phyloP scores from a whole-genome alignment of 2,329 filamentous ascomycete genomes.

The Macroventuria anomochaeta region DNA sequence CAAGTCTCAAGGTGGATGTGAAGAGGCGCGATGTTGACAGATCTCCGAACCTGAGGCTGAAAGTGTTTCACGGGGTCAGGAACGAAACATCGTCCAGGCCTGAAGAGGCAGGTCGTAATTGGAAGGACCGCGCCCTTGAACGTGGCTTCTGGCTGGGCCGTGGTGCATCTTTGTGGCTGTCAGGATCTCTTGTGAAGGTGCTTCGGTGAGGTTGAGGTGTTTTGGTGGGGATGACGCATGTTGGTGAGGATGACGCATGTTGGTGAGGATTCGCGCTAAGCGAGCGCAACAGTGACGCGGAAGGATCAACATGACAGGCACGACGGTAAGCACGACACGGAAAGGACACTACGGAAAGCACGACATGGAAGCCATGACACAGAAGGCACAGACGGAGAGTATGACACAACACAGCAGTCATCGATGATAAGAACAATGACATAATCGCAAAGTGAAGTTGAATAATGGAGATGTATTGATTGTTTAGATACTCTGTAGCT shows the following conservation, averaged over 20 bases:
- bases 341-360: background rate
- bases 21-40: background rate
- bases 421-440: background rate
- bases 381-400: background rate
- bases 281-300: background rate
- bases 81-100: slow-evolving; percentile 12
- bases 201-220: background rate
- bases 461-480: background rate
- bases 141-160: slow-evolving; percentile 1
- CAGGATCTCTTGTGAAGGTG: background rate
- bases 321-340: background rate
- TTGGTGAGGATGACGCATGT: background rate
- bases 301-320: background rate
- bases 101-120: slow-evolving; percentile 6
- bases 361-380: background rate
- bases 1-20: background rate
- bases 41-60: slow-evolving; percentile 9
- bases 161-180: slow-evolving; percentile 2
- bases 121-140: background rate
- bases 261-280: background rate
- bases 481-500: slow-evolving; percentile 1
- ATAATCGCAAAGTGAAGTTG: background rate
- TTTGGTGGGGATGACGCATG: background rate
- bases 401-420: background rate
- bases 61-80: slow-evolving; percentile 11